phyloP scores from a whole-genome alignment of 495 filamentous ascomycete species.

The Ascobolus immersus region DNA sequence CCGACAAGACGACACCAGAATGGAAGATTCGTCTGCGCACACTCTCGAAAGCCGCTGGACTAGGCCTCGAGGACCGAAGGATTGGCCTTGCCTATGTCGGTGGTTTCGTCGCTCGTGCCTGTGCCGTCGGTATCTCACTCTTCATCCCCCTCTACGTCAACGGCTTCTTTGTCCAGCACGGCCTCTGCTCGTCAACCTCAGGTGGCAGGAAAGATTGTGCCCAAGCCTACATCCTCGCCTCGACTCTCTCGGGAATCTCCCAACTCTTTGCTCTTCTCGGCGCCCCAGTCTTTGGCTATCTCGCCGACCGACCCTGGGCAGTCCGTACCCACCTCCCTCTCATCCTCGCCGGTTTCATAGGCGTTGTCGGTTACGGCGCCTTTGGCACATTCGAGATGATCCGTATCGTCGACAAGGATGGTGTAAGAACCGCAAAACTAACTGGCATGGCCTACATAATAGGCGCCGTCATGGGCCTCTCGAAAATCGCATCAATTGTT shows the following conservation, averaged over 20 bases:
- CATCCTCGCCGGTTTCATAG: slow-evolving; percentile 38
- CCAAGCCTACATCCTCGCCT: slow-evolving; percentile 59
- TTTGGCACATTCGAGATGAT: slow-evolving; percentile 38
- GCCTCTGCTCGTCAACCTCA: slow-evolving; percentile 39
- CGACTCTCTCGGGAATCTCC: slow-evolving; percentile 62
- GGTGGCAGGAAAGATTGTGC: slow-evolving; percentile 42
- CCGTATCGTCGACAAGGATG: slow-evolving; percentile 5
- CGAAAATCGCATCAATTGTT: slow-evolving; percentile 87
- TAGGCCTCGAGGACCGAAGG: slow-evolving; percentile 48
- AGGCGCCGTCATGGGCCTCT: slow-evolving; percentile 55
- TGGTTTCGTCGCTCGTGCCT: slow-evolving; percentile 83
- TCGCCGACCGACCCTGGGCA: slow-evolving; percentile 30
- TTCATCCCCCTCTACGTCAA: slow-evolving; percentile 88
- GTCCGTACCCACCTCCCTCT: slow-evolving; percentile 38
- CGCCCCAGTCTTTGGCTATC: slow-evolving; percentile 65
- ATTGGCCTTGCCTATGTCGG: slow-evolving; percentile 77
- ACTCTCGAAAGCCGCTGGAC: slow-evolving; percentile 34
- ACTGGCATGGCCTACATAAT: slow-evolving; percentile 42
- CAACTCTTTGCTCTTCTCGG: slow-evolving; percentile 64
- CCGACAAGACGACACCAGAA: too few relatives aligned
- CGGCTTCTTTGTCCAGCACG: slow-evolving; percentile 57
- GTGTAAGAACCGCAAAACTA: slow-evolving; percentile 9
- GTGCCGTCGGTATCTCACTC: slow-evolving; percentile 80
- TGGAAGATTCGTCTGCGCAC: background rate
- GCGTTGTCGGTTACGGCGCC: slow-evolving; percentile 45